Percentiles rank a stretch among this genome's conserved stretches.
Conservation (phyloP, 2,329 filamentous ascomycete species). For the Fusarium sp. region DNA sequence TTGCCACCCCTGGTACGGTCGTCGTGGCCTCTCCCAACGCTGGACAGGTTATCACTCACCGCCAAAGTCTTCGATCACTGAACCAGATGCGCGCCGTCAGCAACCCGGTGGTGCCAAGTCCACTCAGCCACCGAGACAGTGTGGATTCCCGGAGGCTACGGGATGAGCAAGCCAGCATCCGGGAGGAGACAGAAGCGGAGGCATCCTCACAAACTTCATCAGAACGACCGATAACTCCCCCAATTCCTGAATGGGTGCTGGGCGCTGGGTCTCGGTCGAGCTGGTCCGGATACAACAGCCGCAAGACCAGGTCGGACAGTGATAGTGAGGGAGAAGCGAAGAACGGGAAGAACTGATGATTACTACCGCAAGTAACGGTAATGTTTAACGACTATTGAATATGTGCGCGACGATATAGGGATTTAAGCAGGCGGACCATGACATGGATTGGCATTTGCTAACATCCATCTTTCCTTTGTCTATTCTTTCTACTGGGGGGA, state of each 20-base stretch:
- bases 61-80: slow-evolving; percentile 59
- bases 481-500: slow-evolving; percentile 9
- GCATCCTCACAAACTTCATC: slow-evolving; percentile 37
- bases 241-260: slow-evolving; percentile 68
- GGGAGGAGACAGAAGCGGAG: slow-evolving; percentile 39
- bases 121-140: slow-evolving; percentile 59
- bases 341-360: slow-evolving; percentile 6
- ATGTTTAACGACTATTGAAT: slow-evolving; percentile 30
- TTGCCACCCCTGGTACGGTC: slow-evolving; percentile 72
- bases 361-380: slow-evolving; percentile 3
- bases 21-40: slow-evolving; percentile 74
- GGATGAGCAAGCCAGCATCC: slow-evolving; percentile 40
- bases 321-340: slow-evolving; percentile 18
- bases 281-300: slow-evolving; percentile 56
- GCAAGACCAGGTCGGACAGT: slow-evolving; percentile 42
- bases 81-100: slow-evolving; percentile 65
- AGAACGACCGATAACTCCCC: slow-evolving; percentile 63
- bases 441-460: slow-evolving; percentile 23
- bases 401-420: slow-evolving; percentile 8
- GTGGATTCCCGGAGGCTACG: slow-evolving; percentile 49
- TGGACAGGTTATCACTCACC: slow-evolving; percentile 67
- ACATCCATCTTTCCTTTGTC: slow-evolving; percentile 24
- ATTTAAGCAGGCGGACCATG: slow-evolving; percentile 32
- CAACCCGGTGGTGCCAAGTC: slow-evolving; percentile 55
- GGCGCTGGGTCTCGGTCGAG: slow-evolving; percentile 61